Base-by-base conservation (phyloP, 768 basidiomycete genomes). In the Gyrodon lividus region DNA sequence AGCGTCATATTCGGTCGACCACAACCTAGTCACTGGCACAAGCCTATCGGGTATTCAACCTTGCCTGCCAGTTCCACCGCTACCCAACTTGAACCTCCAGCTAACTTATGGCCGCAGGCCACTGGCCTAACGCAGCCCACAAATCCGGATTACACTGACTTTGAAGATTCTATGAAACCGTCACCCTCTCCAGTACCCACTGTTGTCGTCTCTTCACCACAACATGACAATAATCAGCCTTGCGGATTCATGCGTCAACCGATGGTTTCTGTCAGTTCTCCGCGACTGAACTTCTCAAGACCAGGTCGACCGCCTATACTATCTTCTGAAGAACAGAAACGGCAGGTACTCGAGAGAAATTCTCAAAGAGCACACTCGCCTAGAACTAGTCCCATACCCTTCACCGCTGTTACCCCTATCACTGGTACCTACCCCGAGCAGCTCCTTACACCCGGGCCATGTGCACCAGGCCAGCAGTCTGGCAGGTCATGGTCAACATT, bases 221-320 rank as follows among this genome's bases (percentile, higher is more conserved):
- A 65, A 30, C 69, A 67, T 43, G 60, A 58, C 17, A 26, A 14
- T 17, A 42, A 60, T 53, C 35, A 54, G 62, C 6, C 71, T 67
- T 35, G 31, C 9, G 48, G 48, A 16, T 46, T 61, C 9, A 57
- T 66, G 49, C 74, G 78, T 19, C 70, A 72, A 41, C 78, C 78
- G 6, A 74, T 81, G 31, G 66, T 74, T 37, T 28, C 58, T 14
- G 52, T 54, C 40, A 65, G 55, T 30, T 50, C 58, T 16, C 71
- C 74, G 5, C 72, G 72, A 13, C 64, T 76, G 26, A 88, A 87
- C 62, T 87, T 83, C 59, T 87, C 87, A 20, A 73, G 84, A 43
- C 84, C 86, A 41, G 76, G 78, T 47, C 77, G 79, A 19, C 75
- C 77, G 16, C 67, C 67, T 0, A 73, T 73, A 56, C 59, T 68